Evolutionary conservation across 2,329 filamentous ascomycete genomes (phyloP), one percentile per base, ranked within the genome.

Genomic region (Harringtonia lauricola): DNA sequence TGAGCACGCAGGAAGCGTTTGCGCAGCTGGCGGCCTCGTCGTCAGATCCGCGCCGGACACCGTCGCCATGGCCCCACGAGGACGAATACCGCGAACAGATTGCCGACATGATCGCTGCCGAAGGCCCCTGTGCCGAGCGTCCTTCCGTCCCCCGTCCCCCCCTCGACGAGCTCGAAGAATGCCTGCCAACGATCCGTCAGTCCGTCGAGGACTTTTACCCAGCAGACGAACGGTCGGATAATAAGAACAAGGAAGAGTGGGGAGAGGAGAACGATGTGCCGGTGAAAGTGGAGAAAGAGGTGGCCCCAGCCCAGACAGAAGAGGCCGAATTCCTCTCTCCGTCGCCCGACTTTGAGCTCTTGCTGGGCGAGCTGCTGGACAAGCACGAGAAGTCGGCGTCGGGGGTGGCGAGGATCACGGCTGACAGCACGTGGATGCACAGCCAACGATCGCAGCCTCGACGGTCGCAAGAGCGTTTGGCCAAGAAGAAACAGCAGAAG

Each of bases 21-120:
- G 89, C 95, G 52, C 87, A 79, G 5, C 64, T 96, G 46, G 74
- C 94, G 4, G 86, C 87, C 3, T 94, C 96, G 81, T 94, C 88
- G 33, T 87, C 87, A 7, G 84, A 92, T 59, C 69, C 79, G 28
- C 75, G 88, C 42, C 73, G 85, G 47, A 76, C 78, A 3, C 74
- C 81, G 33, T 70, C 77, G n/a, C 77, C 79, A 0, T 98, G 92
- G 90, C 83, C 95, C 44, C 89, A 95, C 52, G 90, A 96, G 58
- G 80, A 86, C 38, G 89, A 95, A 55, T 90, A 83, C 55, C 70
- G 77, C 28, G 67, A 79, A 36, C 71, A 83, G 52, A 66, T 94
- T 2, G 61, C 67, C 26, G 64, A 73, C 22, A 67, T 94, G 21
- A 75, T 85, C 9, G 43, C 26, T 8, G 31, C 46, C 3, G 72